Base-by-base conservation (phyloP, 345 rosid genomes). In the Xanthoceras sorbifolium region DNA sequence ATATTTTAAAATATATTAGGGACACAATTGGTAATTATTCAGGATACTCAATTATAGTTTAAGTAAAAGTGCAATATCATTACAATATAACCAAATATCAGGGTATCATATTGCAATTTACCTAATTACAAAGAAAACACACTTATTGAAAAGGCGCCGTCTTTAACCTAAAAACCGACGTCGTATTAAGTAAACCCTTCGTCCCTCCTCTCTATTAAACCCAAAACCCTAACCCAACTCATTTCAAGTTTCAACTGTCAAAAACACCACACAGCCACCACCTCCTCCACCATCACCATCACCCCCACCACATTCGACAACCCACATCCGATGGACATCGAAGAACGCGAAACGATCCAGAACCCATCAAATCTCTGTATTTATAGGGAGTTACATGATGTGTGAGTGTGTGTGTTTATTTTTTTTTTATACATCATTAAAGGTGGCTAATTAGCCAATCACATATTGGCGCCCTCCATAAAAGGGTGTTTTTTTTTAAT, bases 401-500 rank as follows among this genome's bases (percentile, higher is more conserved):
- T n/a, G n/a, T n/a, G n/a, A n/a, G 23, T 14, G 34, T 1, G 0
- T 11, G 9, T 44, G 1, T 68, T 14, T 14, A 17, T 32, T 40
- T 52, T n/a, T 5, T 0, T 6, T n/a, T 20, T 57, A 14, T 50
- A 3, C 14, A 22, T 59, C 9, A 36, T 14, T 61, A 9, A 22
- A 23, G 89, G 91, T 83, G 86, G 82, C 83, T 67, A 83, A 78
- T 86, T 88, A 88, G 84, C 88, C 88, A 81, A 17, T 86, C 85
- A 64, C 86, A 79, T 79, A 55, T 76, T 72, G 69, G 84, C 76
- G 84, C 76, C 36, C 7, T 64, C n/a, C n/a, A 17, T n/a, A 50
- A 50, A 48, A 9, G 70, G 87, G 81, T 65, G 36, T 23, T 80
- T 55, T 64, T 70, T 38, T 80, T 57, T 64, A n/a, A 70, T 38